A percentile compares a stretch with the other conserved stretches of the same genome.
Conservation (phyloP, 2,329 filamentous ascomycete species). For the Biscogniauxia mediterranea region DNA sequence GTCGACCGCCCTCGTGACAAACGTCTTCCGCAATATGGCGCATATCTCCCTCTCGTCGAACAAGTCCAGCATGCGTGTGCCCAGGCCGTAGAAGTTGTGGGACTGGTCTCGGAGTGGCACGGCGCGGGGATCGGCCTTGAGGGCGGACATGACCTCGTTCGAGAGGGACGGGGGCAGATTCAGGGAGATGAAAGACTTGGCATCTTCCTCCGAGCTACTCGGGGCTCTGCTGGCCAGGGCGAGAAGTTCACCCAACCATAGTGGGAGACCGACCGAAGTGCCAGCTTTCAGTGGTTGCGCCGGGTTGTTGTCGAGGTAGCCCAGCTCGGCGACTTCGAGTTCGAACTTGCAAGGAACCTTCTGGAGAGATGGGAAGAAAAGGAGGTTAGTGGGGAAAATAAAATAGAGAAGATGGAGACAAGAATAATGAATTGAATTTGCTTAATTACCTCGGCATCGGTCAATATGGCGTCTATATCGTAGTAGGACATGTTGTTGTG, state of each 20-base stretch:
- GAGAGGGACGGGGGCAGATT: slow-evolving; percentile 78
- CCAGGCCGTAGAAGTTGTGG: slow-evolving; percentile 84
- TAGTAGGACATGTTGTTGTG: slow-evolving; percentile 69
- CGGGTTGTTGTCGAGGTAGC: slow-evolving; percentile 84
- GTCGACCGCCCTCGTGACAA: slow-evolving; percentile 75
- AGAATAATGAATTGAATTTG: background rate
- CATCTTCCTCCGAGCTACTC: slow-evolving; percentile 36
- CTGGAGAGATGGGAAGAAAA: slow-evolving; percentile 41
- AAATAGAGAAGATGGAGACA: too few species aligned
- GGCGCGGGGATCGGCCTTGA: slow-evolving; percentile 85
- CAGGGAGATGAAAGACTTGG: slow-evolving; percentile 68
- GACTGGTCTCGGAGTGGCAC: slow-evolving; percentile 82
- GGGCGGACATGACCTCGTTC: slow-evolving; percentile 77
- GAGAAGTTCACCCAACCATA: slow-evolving; percentile 95
- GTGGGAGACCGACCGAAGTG: slow-evolving; percentile 76
- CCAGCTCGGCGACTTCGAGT: slow-evolving; percentile 80
- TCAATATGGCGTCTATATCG: slow-evolving; percentile 80
- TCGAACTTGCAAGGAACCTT: slow-evolving; percentile 97
- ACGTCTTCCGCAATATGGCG: slow-evolving; percentile 72
- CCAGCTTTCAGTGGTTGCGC: slow-evolving; percentile 70
- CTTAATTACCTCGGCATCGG: slow-evolving; percentile 68
- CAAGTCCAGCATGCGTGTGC: slow-evolving; percentile 80
- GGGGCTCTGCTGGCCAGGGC: slow-evolving; percentile 59
- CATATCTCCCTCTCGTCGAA: slow-evolving; percentile 82
- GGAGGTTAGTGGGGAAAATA: slow-evolving; percentile 9